Base-by-base conservation (phyloP, 2,329 filamentous ascomycete species). In the Ophiostoma populinum region DNA sequence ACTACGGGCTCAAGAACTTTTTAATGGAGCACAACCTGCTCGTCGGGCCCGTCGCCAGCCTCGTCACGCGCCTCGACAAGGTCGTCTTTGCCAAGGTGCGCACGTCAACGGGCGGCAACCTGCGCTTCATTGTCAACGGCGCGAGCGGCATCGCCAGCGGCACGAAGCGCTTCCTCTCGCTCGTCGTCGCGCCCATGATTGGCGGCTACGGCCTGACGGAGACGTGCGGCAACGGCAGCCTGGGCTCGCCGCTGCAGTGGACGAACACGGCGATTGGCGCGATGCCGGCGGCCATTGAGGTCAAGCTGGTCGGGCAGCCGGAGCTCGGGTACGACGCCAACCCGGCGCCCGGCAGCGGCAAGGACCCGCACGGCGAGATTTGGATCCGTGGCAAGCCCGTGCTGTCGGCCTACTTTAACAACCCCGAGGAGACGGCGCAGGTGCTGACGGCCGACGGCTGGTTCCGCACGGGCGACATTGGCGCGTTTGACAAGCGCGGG, bases 391-490 rank as follows among this genome's bases (percentile, higher is more conserved):
- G 87, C 35, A 62, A 64, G 34, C 65, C 77, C 41, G 77, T 95
- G 30, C 70, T 81, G 36, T 65, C 65, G 22, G 76, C 75, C 24
- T 95, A 95, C 59, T 86, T 77, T 51, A 66, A 92, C 41, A 81
- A 94, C 52, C 75, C 80, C 12, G 73, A 87, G 47, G 86, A 94
- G 60, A 93, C 83, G 6, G 67, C 65, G 49, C 78, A 79, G 51
- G 67, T 79, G 5, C 68, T 87, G 43, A 85, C 80, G 1, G 55
- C 72, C 3, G 90, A 93, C 48, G 83, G 83, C 33, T 95, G 90
- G 90, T 95, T 95, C 70, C 87, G 80, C 67, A 92, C 85, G 12
- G 87, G 87, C 41, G 87, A 95, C 50, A 90, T 95, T 53, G 87
- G 87, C 48, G 81, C 94, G 53, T 90, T 87, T 49, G 76, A 87